Base-by-base conservation (phyloP, 768 basidiomycete genomes). In the Hericium coralloides region DNA sequence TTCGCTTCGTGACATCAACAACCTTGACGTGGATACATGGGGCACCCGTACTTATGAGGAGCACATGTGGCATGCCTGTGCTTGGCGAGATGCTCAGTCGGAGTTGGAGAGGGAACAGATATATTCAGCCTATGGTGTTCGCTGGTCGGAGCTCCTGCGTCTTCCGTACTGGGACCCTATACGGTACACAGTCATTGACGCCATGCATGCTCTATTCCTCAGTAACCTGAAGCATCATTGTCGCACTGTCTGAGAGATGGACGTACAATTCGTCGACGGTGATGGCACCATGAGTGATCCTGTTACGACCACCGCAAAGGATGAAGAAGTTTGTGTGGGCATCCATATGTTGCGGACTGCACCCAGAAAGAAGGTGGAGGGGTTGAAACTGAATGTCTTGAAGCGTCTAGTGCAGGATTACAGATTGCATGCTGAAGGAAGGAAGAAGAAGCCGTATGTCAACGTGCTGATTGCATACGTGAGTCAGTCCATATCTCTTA, bases 201-300 rank as follows among this genome's bases (percentile, higher is more conserved):
- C 70, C 2, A 76, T 77, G 75, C 77, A 78, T 58, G 68, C 65
- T 18, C 62, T 77, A 0, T 68, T 71, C 45, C 67, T 76, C 1
- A 70, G 73, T 6, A 50, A 68, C 1, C 55, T 73, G 3, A 60
- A 66, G 23, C 65, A 69, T 23, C 74, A 77, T 52, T 69, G 66
- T 25, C 50, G 50, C 12, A 49, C 26, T 23, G 53, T 66, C 10
- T 59, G 57, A 39, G 52, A 23, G 12, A 51, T 51, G 50, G 50
- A 51, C 18, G 12, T 51, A 20, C 12, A n/a, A 22, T 26, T 51
- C 23, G 26, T 3, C 8, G 50, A 51, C 17, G 50, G 50, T 14
- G 50, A 51, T 18, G 50, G 50, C 18, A 12, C 50, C 14, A 51
- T 25, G 12, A 25, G 18, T 36, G 50, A 51, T 36, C 50, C 50